Percentiles rank a stretch among this genome's conserved stretches.
Evolutionary conservation across 2,329 filamentous ascomycete genomes (phyloP).

Genomic region (Epichloe typhina): DNA sequence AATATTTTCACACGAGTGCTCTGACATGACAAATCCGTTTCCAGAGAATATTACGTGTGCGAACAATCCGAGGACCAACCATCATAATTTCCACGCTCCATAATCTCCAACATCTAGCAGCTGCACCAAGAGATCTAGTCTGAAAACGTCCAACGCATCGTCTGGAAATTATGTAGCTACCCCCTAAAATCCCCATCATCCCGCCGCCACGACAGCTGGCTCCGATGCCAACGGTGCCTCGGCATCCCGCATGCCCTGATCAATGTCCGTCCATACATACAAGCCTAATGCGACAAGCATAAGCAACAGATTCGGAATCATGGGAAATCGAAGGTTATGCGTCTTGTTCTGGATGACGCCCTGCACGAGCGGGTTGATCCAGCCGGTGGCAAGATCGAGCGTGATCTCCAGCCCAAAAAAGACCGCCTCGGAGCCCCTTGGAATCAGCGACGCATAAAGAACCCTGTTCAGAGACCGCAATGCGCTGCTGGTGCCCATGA

Average conservation of each 20-base stretch:
- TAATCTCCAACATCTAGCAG: no score
- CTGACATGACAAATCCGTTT: no score
- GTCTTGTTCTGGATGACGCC: conserved; percentile 9
- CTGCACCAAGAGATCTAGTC: no score
- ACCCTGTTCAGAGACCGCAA: conserved; percentile 10
- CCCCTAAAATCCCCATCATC: no score
- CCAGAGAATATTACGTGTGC: no score
- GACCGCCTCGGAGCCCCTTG: conserved; percentile 9
- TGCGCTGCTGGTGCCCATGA: conserved; percentile 11
- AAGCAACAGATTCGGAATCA: conserved; percentile 10
- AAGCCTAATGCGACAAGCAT: conserved; percentile 7
- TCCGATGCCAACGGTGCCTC: conserved; percentile 4
- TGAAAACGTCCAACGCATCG: background rate
- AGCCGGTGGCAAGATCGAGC: conserved; percentile 9
- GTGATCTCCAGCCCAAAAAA: conserved; percentile 11
- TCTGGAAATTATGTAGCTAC: background rate
- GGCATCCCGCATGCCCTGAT: conserved; percentile 8
- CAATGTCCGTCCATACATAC: conserved; percentile 10
- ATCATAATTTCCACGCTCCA: no score
- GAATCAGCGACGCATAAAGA: conserved; percentile 10
- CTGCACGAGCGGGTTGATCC: conserved; percentile 11
- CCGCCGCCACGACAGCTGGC: background rate
- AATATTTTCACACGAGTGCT: no score
- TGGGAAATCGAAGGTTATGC: conserved; percentile 11
- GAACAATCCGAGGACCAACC: no score